phyloP scores from a whole-genome alignment of 2,329 filamentous ascomycete species.

The Sphaceloma murrayae region DNA sequence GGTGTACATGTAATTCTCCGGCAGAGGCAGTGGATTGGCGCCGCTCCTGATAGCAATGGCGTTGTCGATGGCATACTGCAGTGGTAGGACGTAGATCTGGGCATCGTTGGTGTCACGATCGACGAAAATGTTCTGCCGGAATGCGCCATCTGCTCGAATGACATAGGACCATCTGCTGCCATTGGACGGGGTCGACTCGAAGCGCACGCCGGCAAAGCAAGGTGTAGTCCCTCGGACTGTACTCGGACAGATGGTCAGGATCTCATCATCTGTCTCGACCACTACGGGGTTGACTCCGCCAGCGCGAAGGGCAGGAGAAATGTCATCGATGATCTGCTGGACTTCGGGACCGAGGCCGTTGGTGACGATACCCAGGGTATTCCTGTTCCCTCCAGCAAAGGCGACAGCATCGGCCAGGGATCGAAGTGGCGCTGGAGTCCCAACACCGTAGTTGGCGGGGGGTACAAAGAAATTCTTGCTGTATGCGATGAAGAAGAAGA shows the following conservation, averaged over 20 bases:
- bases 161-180: conserved; percentile 81
- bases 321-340: conserved; percentile 54
- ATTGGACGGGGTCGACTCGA: conserved; percentile 65
- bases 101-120: conserved; percentile 59
- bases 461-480: conserved; percentile 77
- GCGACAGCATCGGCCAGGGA: conserved; percentile 55
- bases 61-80: conserved; percentile 68
- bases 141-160: conserved; percentile 61
- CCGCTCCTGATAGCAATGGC: conserved; percentile 54
- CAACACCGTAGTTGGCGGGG: conserved; percentile 66
- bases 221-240: conserved; percentile 51
- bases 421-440: conserved; percentile 50
- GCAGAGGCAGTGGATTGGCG: conserved; percentile 29
- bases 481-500: conserved; percentile 36
- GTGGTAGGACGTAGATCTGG: conserved; percentile 66
- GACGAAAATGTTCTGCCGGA: conserved; percentile 57
- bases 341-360: conserved; percentile 64
- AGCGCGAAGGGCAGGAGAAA: conserved; percentile 49
- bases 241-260: conserved; percentile 53
- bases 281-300: conserved; percentile 49
- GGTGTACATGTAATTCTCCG: conserved; percentile 67
- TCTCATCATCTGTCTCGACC: conserved; percentile 45
- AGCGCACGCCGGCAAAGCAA: conserved; percentile 66
- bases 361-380: conserved; percentile 70
- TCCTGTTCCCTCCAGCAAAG: conserved; percentile 46